A percentile compares a stretch with the other conserved stretches of the same genome.
These are phyloP conservation scores for Candida krabiensis DNA, from an alignment of 805 yeast genomes.

Conservation along the genomic window DNA sequence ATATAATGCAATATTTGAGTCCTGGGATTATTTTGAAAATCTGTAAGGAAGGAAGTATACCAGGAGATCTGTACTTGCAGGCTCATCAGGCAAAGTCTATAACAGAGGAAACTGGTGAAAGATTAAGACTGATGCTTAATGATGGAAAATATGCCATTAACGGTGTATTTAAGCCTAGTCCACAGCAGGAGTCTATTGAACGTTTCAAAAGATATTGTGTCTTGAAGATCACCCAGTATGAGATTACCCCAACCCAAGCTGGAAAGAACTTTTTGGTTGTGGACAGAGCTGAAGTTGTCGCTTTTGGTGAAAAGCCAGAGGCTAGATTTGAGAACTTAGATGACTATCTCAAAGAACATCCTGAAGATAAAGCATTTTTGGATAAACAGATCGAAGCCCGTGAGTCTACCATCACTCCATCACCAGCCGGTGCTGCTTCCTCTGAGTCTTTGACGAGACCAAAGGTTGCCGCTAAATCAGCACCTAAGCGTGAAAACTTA, in stretches of 20 bases:
- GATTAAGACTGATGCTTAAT: slow-evolving; percentile 47
- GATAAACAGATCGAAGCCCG: slow-evolving; percentile 12
- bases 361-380: slow-evolving; percentile 45
- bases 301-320: slow-evolving; percentile 34
- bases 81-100: slow-evolving; percentile 32
- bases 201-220: slow-evolving; percentile 26
- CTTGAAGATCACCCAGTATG: slow-evolving; percentile 24
- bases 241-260: slow-evolving; percentile 24
- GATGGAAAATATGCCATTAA: slow-evolving; percentile 54
- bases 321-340: slow-evolving; percentile 38
- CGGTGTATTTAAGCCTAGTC: slow-evolving; percentile 52
- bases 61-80: slow-evolving; percentile 26
- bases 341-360: slow-evolving; percentile 57
- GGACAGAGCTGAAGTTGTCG: slow-evolving; percentile 31
- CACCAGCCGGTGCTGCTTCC: slow-evolving; percentile 15
- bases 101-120: slow-evolving; percentile 40
- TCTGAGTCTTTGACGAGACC: slow-evolving; percentile 12
- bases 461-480: slow-evolving; percentile 20
- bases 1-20: slow-evolving; percentile 19
- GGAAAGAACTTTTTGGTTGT: slow-evolving; percentile 31
- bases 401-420: slow-evolving; percentile 17
- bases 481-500: slow-evolving; percentile 39
- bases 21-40: slow-evolving; percentile 25
- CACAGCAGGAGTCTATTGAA: slow-evolving; percentile 28
- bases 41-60: slow-evolving; percentile 22